These are phyloP conservation scores for Botryosphaeria agaves DNA, from an alignment of 2,329 filamentous ascomycete genomes.

Conservation along the genomic window DNA sequence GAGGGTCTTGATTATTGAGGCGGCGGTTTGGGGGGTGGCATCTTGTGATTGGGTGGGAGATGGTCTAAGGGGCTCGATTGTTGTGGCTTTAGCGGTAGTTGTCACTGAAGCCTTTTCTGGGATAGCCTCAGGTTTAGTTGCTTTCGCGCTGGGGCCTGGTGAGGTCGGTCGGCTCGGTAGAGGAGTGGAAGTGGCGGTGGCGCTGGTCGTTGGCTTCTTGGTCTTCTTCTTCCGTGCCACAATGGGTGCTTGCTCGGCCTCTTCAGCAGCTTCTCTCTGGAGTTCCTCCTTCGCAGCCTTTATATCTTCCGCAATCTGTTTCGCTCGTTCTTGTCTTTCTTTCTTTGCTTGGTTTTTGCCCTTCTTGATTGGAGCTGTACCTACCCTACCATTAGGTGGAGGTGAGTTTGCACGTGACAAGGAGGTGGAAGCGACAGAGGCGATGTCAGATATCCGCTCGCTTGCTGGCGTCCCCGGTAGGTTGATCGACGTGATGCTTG, in stretches of 20 bases:
- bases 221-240: slow-evolving; percentile 71
- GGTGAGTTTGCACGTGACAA: slow-evolving; percentile 58
- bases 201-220: slow-evolving; percentile 39
- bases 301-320: slow-evolving; percentile 27
- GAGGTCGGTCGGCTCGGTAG: slow-evolving; percentile 5
- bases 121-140: slow-evolving; percentile 7
- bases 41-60: not conserved
- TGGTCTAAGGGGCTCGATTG: slow-evolving; percentile 3
- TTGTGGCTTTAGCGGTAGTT: slow-evolving; percentile 5
- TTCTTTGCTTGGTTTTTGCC: slow-evolving; percentile 71
- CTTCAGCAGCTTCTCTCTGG: slow-evolving; percentile 21
- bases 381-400: slow-evolving; percentile 43
- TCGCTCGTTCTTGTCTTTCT: slow-evolving; percentile 29
- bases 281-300: slow-evolving; percentile 32
- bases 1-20: slow-evolving; percentile 20
- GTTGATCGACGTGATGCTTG: slow-evolving; percentile 39
- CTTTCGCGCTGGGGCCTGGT: slow-evolving; percentile 5
- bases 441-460: slow-evolving; percentile 60
- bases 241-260: slow-evolving; percentile 49
- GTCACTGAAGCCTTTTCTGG: slow-evolving; percentile 12
- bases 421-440: slow-evolving; percentile 56
- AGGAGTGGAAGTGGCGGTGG: slow-evolving; percentile 12
- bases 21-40: slow-evolving; percentile 10
- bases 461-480: slow-evolving; percentile 57
- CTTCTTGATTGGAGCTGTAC: slow-evolving; percentile 49